Percentiles rank a stretch among this genome's conserved stretches.
These are phyloP conservation scores for Solanum chacoense DNA, from an alignment of 305 asterid species.

Conservation along the genomic window DNA sequence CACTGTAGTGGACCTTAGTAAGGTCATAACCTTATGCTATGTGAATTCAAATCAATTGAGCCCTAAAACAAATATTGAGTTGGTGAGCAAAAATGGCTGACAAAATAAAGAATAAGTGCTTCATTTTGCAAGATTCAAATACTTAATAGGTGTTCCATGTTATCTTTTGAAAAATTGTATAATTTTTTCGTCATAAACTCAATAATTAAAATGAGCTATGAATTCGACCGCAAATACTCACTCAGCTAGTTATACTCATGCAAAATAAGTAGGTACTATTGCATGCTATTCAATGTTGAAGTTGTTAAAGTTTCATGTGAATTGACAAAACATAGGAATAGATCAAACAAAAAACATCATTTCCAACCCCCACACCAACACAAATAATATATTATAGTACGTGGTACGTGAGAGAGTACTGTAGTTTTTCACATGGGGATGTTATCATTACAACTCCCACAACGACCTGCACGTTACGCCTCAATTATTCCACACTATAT, in stretches of 20 bases:
- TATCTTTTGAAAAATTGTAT: not conserved
- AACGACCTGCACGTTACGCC: conserved; percentile 7
- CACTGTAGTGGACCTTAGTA: too few relatives aligned
- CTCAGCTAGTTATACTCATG: not conserved
- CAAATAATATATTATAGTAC: not conserved
- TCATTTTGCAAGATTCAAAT: not conserved
- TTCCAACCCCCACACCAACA: not conserved
- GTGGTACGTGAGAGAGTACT: not conserved
- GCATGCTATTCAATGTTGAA: not conserved
- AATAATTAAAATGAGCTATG: not conserved
- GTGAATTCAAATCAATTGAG: not conserved
- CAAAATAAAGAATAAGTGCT: not conserved
- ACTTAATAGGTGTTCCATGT: not conserved
- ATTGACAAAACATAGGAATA: not conserved
- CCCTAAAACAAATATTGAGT: not conserved
- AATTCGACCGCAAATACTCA: not conserved
- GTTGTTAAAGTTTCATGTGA: not conserved
- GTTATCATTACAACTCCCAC: not conserved
- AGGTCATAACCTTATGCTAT: not conserved
- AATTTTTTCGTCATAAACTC: not conserved
- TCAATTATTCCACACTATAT: not conserved
- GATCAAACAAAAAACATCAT: not conserved
- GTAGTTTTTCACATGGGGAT: not conserved
- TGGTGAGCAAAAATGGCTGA: not conserved
- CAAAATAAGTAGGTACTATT: not conserved